Percentiles rank a stretch among this genome's conserved stretches.
Evolutionary conservation across 1,284 basidiomycete genomes (phyloP).

Genomic region (Leccinum solheimii): DNA sequence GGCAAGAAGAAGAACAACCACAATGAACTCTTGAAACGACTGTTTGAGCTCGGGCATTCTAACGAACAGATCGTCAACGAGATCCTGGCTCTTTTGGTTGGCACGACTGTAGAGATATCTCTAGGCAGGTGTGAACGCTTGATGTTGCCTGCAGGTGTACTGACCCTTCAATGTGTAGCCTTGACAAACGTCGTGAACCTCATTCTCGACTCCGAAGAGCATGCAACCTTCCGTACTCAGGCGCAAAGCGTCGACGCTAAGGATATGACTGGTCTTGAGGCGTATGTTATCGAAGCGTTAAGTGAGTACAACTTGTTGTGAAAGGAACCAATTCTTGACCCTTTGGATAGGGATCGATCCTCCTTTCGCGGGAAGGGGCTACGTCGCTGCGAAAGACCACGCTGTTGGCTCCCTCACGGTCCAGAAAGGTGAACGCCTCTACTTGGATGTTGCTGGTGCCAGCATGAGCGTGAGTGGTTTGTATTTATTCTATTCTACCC

Average conservation of each 20-base stretch:
- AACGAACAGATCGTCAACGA: slow-evolving; percentile 64
- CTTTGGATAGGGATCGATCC: slow-evolving; percentile 47
- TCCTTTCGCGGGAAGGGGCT: slow-evolving; percentile 39
- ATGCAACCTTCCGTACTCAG: slow-evolving; percentile 42
- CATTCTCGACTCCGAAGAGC: slow-evolving; percentile 51
- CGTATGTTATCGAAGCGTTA: slow-evolving; percentile 64
- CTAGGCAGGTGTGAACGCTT: slow-evolving; percentile 46
- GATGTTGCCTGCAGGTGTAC: background rate
- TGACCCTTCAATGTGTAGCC: slow-evolving; percentile 35
- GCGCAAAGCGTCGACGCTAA: slow-evolving; percentile 40
- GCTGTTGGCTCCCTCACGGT: slow-evolving; percentile 44
- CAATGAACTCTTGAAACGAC: slow-evolving; percentile 53
- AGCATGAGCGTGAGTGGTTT: slow-evolving; percentile 47
- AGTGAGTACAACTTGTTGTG: slow-evolving; percentile 44
- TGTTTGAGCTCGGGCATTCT: slow-evolving; percentile 55
- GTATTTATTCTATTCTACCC: background rate
- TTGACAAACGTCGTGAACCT: slow-evolving; percentile 56
- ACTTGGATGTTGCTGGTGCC: slow-evolving; percentile 60
- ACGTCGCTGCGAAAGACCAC: slow-evolving; percentile 47
- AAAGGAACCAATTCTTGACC: slow-evolving; percentile 8
- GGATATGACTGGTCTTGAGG: slow-evolving; percentile 42
- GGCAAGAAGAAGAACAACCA: slow-evolving; percentile 49
- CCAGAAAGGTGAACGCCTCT: slow-evolving; percentile 51
- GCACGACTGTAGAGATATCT: slow-evolving; percentile 65
- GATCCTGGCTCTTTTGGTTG: slow-evolving; percentile 69